Evolutionary conservation across 495 filamentous ascomycete species (phyloP).

Genomic region (Letharia lupina): DNA sequence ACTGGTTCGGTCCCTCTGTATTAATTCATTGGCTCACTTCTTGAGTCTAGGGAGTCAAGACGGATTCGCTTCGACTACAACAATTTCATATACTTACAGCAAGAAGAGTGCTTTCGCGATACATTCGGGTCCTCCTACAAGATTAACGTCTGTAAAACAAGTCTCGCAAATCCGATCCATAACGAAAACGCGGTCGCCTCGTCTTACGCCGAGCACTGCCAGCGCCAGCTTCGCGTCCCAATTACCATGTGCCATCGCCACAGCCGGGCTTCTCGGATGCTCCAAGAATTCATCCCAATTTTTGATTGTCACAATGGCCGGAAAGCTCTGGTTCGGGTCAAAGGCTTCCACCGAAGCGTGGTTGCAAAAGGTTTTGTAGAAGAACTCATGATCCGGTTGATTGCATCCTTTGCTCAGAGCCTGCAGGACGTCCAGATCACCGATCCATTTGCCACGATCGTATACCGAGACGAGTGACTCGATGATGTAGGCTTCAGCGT

Average conservation of each 20-base stretch:
- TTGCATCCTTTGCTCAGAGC: background rate
- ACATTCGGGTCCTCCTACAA: background rate
- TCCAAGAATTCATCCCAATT: background rate
- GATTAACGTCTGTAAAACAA: background rate
- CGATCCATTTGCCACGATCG: conserved; percentile 32
- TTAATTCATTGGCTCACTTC: too few relatives aligned
- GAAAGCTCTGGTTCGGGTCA: background rate
- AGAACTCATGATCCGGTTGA: background rate
- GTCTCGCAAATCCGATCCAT: background rate
- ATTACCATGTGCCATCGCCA: background rate
- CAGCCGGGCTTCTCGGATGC: background rate
- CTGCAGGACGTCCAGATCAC: conserved; percentile 30
- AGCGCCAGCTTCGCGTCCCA: background rate
- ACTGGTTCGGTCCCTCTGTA: too few relatives aligned
- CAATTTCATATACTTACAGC: background rate
- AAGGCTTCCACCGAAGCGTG: background rate
- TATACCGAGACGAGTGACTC: conserved; percentile 31
- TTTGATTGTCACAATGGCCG: background rate
- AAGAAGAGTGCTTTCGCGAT: background rate
- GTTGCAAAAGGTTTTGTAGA: background rate
- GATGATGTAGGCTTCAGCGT: conserved; percentile 26
- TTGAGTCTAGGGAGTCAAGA: too few relatives aligned
- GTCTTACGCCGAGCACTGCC: background rate
- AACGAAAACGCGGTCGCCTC: background rate
- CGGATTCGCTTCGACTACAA: background rate